phyloP scores from a whole-genome alignment of 2,329 filamentous ascomycete genomes.

The Fusarium robinianum region DNA sequence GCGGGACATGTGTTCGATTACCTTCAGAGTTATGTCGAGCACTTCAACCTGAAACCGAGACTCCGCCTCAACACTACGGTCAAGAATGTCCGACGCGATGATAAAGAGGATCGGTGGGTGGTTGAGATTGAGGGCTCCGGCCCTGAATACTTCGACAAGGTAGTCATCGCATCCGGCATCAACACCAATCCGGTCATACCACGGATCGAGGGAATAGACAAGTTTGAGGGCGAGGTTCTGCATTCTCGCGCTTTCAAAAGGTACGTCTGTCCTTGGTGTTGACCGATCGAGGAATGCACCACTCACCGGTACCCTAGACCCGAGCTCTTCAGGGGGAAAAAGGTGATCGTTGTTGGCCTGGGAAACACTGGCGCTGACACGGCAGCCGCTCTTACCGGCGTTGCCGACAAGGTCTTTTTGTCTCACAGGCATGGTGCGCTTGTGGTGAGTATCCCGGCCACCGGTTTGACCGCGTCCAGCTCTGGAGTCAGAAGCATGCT shows the following conservation, averaged over 20 bases:
- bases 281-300: no score
- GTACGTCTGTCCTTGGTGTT: constrained; percentile 19
- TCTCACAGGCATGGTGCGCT: constrained; percentile 47
- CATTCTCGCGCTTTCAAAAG: constrained; percentile 46
- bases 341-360: constrained; percentile 50
- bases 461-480: neutral
- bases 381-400: constrained; percentile 38
- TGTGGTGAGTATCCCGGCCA: constrained; percentile 36
- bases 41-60: constrained; percentile 37
- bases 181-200: constrained; percentile 44
- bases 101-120: constrained; percentile 32
- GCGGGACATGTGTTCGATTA: constrained; percentile 39
- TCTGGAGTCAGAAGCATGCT: neutral
- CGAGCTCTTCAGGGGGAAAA: constrained; percentile 45
- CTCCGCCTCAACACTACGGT: constrained; percentile 37
- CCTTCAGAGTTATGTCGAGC: constrained; percentile 40
- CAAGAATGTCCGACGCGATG: constrained; percentile 24
- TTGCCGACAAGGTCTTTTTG: constrained; percentile 47
- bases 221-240: constrained; percentile 45
- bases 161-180: constrained; percentile 43
- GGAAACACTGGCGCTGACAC: constrained; percentile 44
- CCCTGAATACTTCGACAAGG: constrained; percentile 42
- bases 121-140: constrained; percentile 34
- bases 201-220: constrained; percentile 40
- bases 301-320: constrained; percentile 13